These are phyloP conservation scores for Prunus salicina DNA, from an alignment of 306 rosid species.

Conservation along the genomic window DNA sequence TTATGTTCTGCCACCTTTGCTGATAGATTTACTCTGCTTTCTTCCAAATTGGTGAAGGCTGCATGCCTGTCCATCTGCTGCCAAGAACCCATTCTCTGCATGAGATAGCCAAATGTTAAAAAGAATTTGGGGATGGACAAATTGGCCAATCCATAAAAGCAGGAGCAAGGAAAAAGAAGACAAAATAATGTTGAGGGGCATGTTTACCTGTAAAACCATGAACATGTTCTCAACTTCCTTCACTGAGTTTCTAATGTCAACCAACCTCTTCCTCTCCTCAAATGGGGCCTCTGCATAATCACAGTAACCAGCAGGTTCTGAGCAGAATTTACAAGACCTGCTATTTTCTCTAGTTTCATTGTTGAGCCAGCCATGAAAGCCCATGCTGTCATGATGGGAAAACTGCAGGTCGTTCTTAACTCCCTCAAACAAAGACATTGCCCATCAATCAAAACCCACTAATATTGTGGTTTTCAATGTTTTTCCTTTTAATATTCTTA, in stretches of 20 bases:
- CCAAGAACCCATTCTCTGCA: conserved; percentile 30
- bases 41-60: conserved; percentile 25
- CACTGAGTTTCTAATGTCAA: conserved; percentile 27
- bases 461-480: not conserved
- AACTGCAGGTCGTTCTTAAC: conserved; percentile 9
- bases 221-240: conserved; percentile 26
- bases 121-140: not conserved
- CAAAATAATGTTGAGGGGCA: not conserved
- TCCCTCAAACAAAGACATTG: conserved; percentile 9
- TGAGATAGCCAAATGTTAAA: not conserved
- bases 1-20: conserved; percentile 19
- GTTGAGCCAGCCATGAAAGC: conserved; percentile 19
- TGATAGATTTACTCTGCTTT: conserved; percentile 25
- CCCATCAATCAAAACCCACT: conserved; percentile 11
- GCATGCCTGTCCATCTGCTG: conserved; percentile 20
- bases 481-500: not conserved
- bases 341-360: conserved; percentile 10
- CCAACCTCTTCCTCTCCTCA: conserved; percentile 28
- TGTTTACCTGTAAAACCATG: conserved; percentile 29
- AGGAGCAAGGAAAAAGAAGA: not conserved
- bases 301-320: conserved; percentile 20
- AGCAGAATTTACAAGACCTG: conserved; percentile 27
- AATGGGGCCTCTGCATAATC: conserved; percentile 25
- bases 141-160: not conserved
- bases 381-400: conserved; percentile 20